Conservation (phyloP, 768 basidiomycete species). For the Mycena albidolilacea region DNA sequence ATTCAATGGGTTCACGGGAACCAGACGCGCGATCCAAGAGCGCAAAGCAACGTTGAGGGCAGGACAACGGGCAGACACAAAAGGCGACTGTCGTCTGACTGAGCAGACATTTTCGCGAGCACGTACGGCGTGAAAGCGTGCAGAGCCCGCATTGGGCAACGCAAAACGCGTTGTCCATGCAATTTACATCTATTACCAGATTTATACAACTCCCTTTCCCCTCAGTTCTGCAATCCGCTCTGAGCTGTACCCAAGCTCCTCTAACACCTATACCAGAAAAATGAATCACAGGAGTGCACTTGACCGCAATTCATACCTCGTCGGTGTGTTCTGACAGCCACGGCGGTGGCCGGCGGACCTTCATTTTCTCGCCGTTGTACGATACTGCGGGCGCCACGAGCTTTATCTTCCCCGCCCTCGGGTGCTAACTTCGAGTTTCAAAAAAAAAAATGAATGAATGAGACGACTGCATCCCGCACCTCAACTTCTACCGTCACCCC, state of each 20-base stretch:
- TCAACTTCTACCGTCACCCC: constrained; percentile 83
- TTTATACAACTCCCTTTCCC: constrained; percentile 53
- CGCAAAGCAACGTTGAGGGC: no score
- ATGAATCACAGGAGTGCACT: neutral
- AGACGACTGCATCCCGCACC: constrained; percentile 38
- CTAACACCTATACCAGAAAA: constrained; percentile 53
- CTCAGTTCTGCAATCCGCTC: constrained; percentile 60
- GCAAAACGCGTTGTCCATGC: no score
- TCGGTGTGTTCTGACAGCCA: constrained; percentile 88
- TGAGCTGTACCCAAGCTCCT: constrained; percentile 53
- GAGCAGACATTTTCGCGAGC: no score
- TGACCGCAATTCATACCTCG: constrained; percentile 63
- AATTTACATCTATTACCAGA: no score
- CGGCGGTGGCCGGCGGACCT: constrained; percentile 84
- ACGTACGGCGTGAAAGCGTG: no score
- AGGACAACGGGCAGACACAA: no score
- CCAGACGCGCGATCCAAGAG: no score
- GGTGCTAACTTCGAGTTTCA: constrained; percentile 64
- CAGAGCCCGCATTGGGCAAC: no score
- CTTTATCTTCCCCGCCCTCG: constrained; percentile 82
- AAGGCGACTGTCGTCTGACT: no score
- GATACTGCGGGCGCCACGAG: constrained; percentile 86
- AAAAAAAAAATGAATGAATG: constrained; percentile 47
- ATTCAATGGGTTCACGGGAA: no score
- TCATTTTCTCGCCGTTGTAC: constrained; percentile 87